Base-by-base conservation (phyloP, 805 yeast species). In the Ogataea allantospora region DNA sequence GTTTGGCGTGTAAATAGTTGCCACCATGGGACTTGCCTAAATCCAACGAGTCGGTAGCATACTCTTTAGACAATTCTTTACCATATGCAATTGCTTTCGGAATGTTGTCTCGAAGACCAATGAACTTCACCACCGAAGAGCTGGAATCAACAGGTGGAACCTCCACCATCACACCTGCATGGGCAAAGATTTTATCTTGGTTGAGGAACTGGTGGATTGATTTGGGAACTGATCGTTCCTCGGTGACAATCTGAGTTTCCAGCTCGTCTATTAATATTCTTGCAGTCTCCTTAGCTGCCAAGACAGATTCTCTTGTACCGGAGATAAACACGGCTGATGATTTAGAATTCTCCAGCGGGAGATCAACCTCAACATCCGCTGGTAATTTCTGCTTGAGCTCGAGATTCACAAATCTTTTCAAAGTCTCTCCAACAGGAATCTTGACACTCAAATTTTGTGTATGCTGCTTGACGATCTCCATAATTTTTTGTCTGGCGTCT, bases 1-100 rank as follows among this genome's bases (percentile, higher is more conserved):
- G 73, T 44, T 77, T 76, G 7, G 95, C 96, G 54, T 93, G 98
- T 12, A 67, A 59, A 36, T 76, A 56, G 55, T 86, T 77, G 47
- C 84, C 86, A 54, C 88, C 85, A 60, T 93, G 97, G 20, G 98
- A 95, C 62, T 77, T 82, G 8, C 95, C 79, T 60, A 93, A 80
- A 53, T 88, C 95, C 55, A 93, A 70, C 23, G 78, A 65, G 47
- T 80, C 88, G 27, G 81, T 76, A 40, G 71, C 67, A 56, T 71
- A 78, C 38, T 75, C 70, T 32, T 78, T 67, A 22, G 93, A 75
- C 27, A 77, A 68, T 33, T 70, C 58, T 59, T 80, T 75, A 11
- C 91, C 86, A 42, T 63, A 66, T 19, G 68, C 68, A 44, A 82
- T 68, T 13, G 97, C 97, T 12, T 66, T 64, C 9, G 70, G 53